Evolutionary conservation across 2,329 filamentous ascomycete genomes (phyloP), one percentile per base, ranked within the genome.

Genomic region (Xylariales sp.): DNA sequence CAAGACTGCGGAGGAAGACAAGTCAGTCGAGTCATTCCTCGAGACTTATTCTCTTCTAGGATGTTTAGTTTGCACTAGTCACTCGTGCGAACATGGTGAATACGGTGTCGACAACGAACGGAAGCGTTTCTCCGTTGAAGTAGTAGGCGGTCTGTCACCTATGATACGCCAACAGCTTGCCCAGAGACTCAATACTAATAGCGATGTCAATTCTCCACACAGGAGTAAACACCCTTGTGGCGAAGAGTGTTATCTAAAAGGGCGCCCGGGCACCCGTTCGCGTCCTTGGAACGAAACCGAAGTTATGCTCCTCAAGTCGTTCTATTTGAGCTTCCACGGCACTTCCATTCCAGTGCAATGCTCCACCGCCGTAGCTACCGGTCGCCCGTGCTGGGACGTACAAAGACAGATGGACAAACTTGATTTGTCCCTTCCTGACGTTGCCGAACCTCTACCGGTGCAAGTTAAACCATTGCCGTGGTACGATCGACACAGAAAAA

Each of bases 71-170:
- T 89, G 87, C 76, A 86, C 83, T 72, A 85, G 85, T 58, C 84
- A 89, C 74, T 87, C 86, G 12, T 89, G 87, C 67, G 87, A 89
- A 72, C 87, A 89, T 69, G 87, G 87, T 53, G 86, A 88, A 62
- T 88, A 87, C 59, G 84, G 87, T 62, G 75, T 78, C 6, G 83
- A 85, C 58, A 85, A 86, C 67, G 85, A 87, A 72, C 82, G 84
- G 41, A 85, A 82, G 55, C 79, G 83, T 3, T 86, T 88, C 72
- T 86, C 85, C 3, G 79, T 88, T n/a, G 83, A 84, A 45, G 74
- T 76, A 60, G 76, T 79, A n/a, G 80, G 77, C 12, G 79, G 80
- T 14, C 69, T 82, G 14, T 75, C 76, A 14, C 76, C 75, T 28
- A 77, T 74, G 78, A 78, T 78, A 68, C 74, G 65, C 60, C 77